These are phyloP conservation scores for Kazachstania africana DNA, from an alignment of 805 yeast species.

Conservation along the genomic window DNA sequence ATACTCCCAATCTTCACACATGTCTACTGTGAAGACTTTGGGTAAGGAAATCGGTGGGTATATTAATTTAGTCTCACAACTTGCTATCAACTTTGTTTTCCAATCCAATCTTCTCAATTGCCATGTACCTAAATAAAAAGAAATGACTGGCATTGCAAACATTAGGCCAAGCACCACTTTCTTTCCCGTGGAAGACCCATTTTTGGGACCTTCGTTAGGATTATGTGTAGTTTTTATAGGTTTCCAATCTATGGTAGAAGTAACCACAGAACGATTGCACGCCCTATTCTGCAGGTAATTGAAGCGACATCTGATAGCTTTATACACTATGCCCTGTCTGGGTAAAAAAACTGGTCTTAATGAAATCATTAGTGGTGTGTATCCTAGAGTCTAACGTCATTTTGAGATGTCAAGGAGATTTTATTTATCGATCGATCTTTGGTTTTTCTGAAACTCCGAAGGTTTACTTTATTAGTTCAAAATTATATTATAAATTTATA, in stretches of 20 bases:
- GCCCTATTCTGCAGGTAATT: background rate
- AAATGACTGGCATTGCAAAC: constrained; percentile 72
- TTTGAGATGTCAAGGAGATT: no score
- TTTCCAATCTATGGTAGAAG: constrained; percentile 75
- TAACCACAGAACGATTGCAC: constrained; percentile 32
- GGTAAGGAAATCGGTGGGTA: constrained; percentile 68
- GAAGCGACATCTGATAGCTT: background rate
- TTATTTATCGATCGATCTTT: no score
- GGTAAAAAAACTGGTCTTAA: no score
- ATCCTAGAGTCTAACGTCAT: no score
- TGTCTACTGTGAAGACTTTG: constrained; percentile 46
- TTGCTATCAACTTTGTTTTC: constrained; percentile 76
- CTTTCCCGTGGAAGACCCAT: constrained; percentile 11
- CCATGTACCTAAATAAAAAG: constrained; percentile 88
- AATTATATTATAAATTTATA: no score
- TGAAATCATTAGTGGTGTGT: no score
- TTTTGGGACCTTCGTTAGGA: constrained; percentile 30
- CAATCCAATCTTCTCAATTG: constrained; percentile 76
- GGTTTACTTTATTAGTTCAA: no score
- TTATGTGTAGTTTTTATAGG: constrained; percentile 45
- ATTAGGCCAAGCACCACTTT: constrained; percentile 28
- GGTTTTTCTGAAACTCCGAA: no score
- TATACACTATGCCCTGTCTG: no score
- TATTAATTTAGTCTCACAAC: constrained; percentile 71
- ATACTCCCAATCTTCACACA: constrained; percentile 65